These are phyloP conservation scores for Grigorovia transvaalensis DNA, from an alignment of 805 yeast species.

Conservation along the genomic window DNA sequence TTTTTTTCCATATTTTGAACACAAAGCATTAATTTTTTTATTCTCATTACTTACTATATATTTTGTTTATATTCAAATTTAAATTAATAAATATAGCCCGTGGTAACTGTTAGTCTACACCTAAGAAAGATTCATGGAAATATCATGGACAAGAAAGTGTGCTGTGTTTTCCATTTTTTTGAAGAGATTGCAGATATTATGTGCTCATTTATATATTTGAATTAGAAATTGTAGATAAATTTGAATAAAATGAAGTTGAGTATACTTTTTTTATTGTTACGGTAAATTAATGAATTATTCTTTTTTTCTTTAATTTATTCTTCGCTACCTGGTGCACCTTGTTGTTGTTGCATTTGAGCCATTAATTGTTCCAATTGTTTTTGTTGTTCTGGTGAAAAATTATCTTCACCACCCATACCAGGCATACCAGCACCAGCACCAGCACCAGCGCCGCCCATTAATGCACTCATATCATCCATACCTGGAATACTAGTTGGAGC, in stretches of 20 bases:
- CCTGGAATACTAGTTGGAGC: conserved; percentile 23
- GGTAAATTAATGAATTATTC: no score
- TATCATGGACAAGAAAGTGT: no score
- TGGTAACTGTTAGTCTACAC: no score
- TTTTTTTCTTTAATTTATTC: conserved; percentile 3
- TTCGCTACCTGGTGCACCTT: conserved; percentile 3
- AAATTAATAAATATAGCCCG: no score
- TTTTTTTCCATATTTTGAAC: no score
- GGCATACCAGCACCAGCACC: conserved; percentile 29
- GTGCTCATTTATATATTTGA: neutral
- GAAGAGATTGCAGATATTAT: neutral
- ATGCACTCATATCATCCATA: conserved; percentile 32
- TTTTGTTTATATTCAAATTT: neutral
- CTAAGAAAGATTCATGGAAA: no score
- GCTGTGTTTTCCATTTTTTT: no score
- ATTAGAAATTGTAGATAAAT: neutral
- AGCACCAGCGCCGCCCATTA: conserved; percentile 20
- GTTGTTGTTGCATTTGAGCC: conserved; percentile 5
- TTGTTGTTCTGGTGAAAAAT: conserved; percentile 3
- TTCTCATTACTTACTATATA: neutral
- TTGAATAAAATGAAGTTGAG: no score
- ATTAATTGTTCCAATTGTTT: conserved; percentile 1
- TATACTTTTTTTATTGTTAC: no score
- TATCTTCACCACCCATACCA: conserved; percentile 16
- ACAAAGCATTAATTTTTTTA: no score